Conservation (phyloP, 2,329 filamentous ascomycete species). For the Keithomyces neogunnii region DNA sequence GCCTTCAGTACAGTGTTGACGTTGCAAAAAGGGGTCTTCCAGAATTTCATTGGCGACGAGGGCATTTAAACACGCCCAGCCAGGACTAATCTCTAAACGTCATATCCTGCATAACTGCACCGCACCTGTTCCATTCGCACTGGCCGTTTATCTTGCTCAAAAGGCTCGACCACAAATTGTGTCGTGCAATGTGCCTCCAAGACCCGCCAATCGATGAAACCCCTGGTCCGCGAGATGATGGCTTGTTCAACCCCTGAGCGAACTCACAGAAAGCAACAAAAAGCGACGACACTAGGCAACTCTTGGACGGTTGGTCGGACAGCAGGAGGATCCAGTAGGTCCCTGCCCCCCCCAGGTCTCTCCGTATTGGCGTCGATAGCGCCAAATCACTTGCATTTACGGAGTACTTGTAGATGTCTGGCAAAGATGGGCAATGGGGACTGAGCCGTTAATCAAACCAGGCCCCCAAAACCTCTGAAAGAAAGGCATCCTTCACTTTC, state of each 20-base stretch:
- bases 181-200: not conserved
- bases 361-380: not conserved
- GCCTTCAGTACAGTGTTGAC: too few species aligned
- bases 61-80: too few species aligned
- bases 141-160: not conserved
- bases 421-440: not conserved
- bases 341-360: not conserved
- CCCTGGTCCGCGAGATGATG: not conserved
- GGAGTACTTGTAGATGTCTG: not conserved
- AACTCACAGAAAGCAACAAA: not conserved
- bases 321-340: not conserved
- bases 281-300: not conserved
- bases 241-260: not conserved
- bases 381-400: not conserved
- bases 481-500: not conserved
- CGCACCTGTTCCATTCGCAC: too few species aligned
- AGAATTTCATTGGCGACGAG: too few species aligned
- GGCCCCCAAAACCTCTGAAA: too few species aligned
- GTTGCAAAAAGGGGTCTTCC: too few species aligned
- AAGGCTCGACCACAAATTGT: not conserved
- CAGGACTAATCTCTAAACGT: too few species aligned
- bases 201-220: not conserved
- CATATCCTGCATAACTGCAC: too few species aligned
- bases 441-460: not conserved
- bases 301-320: constrained; percentile 2